Conservation (phyloP, 73 alveolate species). For the Strombidium stylifer region DNA sequence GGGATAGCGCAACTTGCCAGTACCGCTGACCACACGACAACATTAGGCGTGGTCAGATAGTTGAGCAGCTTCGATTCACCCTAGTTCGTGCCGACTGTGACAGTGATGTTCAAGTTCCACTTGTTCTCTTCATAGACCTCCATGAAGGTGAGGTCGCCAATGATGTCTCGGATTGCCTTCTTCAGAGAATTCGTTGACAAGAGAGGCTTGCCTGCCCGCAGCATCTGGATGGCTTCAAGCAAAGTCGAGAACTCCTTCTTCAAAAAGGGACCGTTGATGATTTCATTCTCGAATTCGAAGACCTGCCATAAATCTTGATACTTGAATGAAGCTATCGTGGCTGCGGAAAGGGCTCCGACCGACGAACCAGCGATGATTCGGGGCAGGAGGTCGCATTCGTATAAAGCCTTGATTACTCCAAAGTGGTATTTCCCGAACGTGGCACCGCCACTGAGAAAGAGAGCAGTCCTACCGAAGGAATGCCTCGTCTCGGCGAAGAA, state of each 20-base stretch:
- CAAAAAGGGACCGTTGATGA: background rate
- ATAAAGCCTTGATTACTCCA: conserved; percentile 62
- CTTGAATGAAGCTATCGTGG: conserved; percentile 25
- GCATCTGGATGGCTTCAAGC: background rate
- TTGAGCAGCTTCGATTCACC: conserved; percentile 60
- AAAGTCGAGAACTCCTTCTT: background rate
- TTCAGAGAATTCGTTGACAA: conserved; percentile 32
- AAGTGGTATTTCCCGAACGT: conserved; percentile 70
- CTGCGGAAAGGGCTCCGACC: conserved; percentile 66
- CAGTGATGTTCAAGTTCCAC: conserved; percentile 67
- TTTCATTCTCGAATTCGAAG: no score
- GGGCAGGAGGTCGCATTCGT: conserved; percentile 65
- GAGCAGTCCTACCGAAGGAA: conserved; percentile 74
- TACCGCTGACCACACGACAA: conserved; percentile 64
- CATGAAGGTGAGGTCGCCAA: conserved; percentile 67
- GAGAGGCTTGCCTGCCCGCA: conserved; percentile 40
- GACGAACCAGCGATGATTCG: conserved; percentile 72
- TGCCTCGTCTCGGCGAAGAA: conserved; percentile 72
- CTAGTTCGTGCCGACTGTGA: conserved; percentile 28
- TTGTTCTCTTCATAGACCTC: conserved; percentile 61
- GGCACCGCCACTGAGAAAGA: conserved; percentile 71
- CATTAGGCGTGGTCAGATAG: conserved; percentile 77
- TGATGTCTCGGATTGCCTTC: background rate
- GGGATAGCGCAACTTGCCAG: conserved; percentile 72
- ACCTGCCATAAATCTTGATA: no score